phyloP scores from a whole-genome alignment of 352 stramenopile species.

The Globisporangium lucens region DNA sequence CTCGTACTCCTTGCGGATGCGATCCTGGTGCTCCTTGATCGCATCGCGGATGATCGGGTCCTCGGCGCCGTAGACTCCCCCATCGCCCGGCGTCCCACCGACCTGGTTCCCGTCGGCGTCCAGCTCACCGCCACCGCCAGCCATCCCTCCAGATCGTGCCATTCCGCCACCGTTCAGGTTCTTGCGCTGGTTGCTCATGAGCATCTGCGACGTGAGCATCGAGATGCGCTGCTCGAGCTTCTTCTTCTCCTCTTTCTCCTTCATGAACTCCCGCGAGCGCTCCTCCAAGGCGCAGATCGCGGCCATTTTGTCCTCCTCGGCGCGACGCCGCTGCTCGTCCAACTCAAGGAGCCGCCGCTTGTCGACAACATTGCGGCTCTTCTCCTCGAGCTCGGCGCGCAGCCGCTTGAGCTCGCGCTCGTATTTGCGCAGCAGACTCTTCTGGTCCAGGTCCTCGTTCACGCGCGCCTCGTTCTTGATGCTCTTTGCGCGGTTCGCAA shows the following conservation, averaged over 20 bases:
- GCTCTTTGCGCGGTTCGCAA: constrained; percentile 92
- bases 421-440: constrained; percentile 92
- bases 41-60: constrained; percentile 77
- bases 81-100: constrained; percentile 7
- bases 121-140: constrained; percentile 5
- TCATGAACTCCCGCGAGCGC: constrained; percentile 91
- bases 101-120: constrained; percentile 19
- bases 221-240: constrained; percentile 92
- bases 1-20: constrained; percentile 91
- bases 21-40: constrained; percentile 89
- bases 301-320: constrained; percentile 94
- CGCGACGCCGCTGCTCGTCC: constrained; percentile 84
- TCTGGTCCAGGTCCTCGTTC: constrained; percentile 94
- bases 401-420: constrained; percentile 93
- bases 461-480: constrained; percentile 90
- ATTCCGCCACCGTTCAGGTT: not conserved
- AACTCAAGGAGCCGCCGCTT: constrained; percentile 90
- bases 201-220: constrained; percentile 91
- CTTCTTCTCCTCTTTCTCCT: constrained; percentile 95
- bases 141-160: not conserved
- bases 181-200: constrained; percentile 74
- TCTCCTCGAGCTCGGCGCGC: constrained; percentile 90
- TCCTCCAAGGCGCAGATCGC: constrained; percentile 91
- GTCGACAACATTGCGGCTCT: constrained; percentile 92
- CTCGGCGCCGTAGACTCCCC: constrained; percentile 46